phyloP scores from a whole-genome alignment of 805 yeast genomes.

The Saturnispora serradocipensis region DNA sequence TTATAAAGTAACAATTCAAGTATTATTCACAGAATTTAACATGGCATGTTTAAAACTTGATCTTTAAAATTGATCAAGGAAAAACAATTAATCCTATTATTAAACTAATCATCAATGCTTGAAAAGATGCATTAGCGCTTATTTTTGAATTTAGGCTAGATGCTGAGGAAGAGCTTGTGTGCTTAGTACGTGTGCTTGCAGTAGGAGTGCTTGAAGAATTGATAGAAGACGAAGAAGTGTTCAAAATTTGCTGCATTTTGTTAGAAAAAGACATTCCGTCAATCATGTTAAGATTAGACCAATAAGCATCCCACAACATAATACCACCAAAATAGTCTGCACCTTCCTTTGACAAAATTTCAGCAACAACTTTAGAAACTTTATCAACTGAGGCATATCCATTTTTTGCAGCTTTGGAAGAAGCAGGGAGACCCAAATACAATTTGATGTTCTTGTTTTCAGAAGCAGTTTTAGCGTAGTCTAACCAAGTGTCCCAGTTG shows the following conservation, averaged over 20 bases:
- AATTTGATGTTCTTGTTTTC: conserved; percentile 64
- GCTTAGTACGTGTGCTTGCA: conserved; percentile 5
- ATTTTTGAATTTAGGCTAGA: too few species aligned
- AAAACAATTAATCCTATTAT: too few species aligned
- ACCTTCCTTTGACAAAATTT: conserved; percentile 20
- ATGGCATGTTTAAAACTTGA: too few species aligned
- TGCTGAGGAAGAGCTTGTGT: conserved; percentile 11
- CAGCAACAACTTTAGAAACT: conserved; percentile 24
- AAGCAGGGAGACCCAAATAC: conserved; percentile 70
- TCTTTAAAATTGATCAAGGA: too few species aligned
- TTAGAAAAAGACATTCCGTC: conserved; percentile 12
- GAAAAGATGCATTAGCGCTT: too few species aligned
- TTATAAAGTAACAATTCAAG: too few species aligned
- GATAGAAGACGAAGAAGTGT: conserved; percentile 10
- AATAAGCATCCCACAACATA: conserved; percentile 80
- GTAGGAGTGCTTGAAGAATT: conserved; percentile 10
- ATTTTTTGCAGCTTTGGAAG: too few species aligned
- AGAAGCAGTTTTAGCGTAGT: conserved; percentile 47
- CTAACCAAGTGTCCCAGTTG: conserved; percentile 63
- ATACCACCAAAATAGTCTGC: conserved; percentile 54
- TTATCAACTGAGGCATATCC: conserved; percentile 47
- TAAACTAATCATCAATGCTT: too few species aligned
- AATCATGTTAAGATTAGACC: conserved; percentile 13
- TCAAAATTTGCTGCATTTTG: conserved; percentile 9
- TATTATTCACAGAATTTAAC: too few species aligned